These are phyloP conservation scores for Cicer bijugum DNA, from an alignment of 306 rosid species.

Conservation along the genomic window DNA sequence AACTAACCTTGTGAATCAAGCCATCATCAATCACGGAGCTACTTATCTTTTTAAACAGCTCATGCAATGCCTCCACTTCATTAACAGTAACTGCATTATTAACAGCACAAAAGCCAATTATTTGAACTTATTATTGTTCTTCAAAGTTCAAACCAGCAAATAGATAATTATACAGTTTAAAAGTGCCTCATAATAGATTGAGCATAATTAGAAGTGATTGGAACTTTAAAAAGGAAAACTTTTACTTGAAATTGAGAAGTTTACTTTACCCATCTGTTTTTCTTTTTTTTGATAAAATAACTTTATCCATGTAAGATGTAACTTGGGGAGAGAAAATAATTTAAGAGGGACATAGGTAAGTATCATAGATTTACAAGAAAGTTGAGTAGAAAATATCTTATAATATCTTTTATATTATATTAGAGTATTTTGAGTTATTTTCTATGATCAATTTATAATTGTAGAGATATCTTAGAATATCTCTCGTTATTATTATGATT, in stretches of 20 bases:
- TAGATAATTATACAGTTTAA: neutral
- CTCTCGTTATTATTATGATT: no score
- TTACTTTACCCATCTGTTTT: neutral
- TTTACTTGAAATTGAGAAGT: neutral
- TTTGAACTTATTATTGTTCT: neutral
- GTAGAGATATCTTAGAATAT: no score
- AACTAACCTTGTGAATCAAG: conserved; percentile 79
- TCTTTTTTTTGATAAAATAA: no score
- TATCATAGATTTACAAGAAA: neutral
- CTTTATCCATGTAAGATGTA: neutral
- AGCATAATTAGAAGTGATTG: neutral
- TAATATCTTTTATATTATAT: no score
- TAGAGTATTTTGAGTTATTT: no score
- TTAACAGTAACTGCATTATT: conserved; percentile 62
- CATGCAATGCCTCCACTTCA: conserved; percentile 82
- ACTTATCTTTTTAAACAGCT: conserved; percentile 74
- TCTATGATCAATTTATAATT: no score
- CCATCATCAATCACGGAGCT: conserved; percentile 78
- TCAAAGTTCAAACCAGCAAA: conserved; percentile 13
- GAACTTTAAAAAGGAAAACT: neutral
- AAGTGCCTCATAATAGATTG: neutral
- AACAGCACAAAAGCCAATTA: conserved; percentile 11
- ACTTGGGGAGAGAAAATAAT: neutral
- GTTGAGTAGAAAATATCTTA: neutral
- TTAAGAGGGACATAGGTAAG: neutral